Evolutionary conservation across 169 alveolate species (phyloP).

Genomic region (Plasmodium falciparum): DNA sequence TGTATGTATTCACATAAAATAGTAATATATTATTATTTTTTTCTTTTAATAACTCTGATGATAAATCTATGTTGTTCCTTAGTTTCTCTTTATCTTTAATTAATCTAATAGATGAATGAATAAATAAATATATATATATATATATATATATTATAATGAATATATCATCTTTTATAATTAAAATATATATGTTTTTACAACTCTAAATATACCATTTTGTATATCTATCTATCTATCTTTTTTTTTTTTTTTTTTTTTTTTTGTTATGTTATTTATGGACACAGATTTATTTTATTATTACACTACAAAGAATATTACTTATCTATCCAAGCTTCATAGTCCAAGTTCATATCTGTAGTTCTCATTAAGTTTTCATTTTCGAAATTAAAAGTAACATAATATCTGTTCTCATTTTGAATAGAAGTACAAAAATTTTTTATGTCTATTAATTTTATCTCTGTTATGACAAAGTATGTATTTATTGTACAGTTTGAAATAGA

Average conservation of each 20-base stretch:
- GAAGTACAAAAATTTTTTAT: background rate
- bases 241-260: background rate
- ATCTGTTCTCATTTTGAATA: conserved; percentile 22
- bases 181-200: background rate
- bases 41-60: conserved; percentile 61
- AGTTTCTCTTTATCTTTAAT: conserved; percentile 68
- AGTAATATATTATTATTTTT: too few relatives aligned
- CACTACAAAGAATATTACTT: conserved; percentile 24
- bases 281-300: background rate
- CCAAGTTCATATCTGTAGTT: conserved; percentile 63
- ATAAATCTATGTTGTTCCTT: conserved; percentile 45
- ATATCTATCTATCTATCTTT: background rate
- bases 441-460: conserved; percentile 22
- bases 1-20: background rate
- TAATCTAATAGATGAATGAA: conserved; percentile 18
- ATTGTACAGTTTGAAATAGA: conserved; percentile 49
- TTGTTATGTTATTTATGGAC: background rate
- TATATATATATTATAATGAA: background rate
- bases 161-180: conserved; percentile 3
- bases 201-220: background rate
- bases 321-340: conserved; percentile 76
- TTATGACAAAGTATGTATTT: conserved; percentile 29
- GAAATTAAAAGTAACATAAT: conserved; percentile 57
- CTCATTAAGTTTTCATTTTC: conserved; percentile 60
- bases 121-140: background rate